These are phyloP conservation scores for Pterula multifida DNA, from an alignment of 1,284 basidiomycete genomes.

Conservation along the genomic window DNA sequence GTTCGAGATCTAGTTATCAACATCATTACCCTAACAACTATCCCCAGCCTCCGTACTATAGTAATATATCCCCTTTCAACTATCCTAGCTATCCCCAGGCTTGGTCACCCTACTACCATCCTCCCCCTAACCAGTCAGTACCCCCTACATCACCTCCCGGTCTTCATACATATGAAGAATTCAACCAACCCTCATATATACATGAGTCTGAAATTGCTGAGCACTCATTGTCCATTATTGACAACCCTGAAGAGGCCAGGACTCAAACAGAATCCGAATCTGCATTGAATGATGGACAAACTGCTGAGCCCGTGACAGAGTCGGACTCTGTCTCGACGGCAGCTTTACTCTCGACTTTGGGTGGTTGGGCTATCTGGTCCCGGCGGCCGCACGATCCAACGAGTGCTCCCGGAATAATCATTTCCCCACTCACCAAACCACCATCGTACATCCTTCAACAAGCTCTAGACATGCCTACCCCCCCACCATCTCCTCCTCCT, in stretches of 20 bases:
- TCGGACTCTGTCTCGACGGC: background rate
- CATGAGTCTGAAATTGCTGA: background rate
- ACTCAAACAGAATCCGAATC: too few species aligned
- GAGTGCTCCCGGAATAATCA: constrained; percentile 52
- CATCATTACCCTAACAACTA: background rate
- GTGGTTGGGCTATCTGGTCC: constrained; percentile 52
- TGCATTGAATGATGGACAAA: too few species aligned
- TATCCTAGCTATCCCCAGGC: background rate
- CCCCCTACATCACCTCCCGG: background rate
- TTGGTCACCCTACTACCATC: background rate
- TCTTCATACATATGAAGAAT: background rate
- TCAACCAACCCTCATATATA: background rate
- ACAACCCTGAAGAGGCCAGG: too few species aligned
- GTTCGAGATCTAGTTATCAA: background rate
- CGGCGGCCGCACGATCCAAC: constrained; percentile 48
- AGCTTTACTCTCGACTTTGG: constrained; percentile 10
- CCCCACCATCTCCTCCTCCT: constrained; percentile 25
- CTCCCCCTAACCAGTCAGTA: background rate
- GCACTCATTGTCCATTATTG: background rate
- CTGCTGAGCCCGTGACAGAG: too few species aligned
- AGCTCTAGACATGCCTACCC: constrained; percentile 40
- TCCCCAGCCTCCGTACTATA: background rate
- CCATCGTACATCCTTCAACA: constrained; percentile 39
- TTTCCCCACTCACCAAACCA: constrained; percentile 47
- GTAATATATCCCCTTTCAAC: background rate